These are phyloP conservation scores for Marchantia polymorpha DNA, from an alignment of 225 moss, liverwort and hornwort genomes.

Conservation along the genomic window DNA sequence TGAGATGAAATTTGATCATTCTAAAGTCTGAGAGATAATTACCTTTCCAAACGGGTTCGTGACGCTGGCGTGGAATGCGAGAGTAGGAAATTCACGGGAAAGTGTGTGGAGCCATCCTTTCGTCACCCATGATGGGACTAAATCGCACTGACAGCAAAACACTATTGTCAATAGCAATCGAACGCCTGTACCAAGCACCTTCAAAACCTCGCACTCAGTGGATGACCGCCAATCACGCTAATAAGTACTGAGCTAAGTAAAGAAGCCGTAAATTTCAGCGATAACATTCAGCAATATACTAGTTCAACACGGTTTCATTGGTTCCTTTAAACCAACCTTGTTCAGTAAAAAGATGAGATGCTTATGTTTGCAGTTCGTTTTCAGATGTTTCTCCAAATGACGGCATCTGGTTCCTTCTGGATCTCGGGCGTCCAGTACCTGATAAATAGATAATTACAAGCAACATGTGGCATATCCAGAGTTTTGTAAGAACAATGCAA, in stretches of 20 bases:
- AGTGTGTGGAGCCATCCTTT: slow-evolving; percentile 96
- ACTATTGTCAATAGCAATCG: neutral
- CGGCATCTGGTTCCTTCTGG: slow-evolving; percentile 90
- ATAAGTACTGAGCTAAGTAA: neutral
- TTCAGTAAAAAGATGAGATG: slow-evolving; percentile 89
- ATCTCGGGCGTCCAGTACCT: slow-evolving; percentile 96
- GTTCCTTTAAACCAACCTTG: slow-evolving; percentile 48
- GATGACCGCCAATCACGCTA: neutral
- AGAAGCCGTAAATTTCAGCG: neutral
- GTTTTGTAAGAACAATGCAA: too few relatives aligned
- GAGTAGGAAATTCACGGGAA: slow-evolving; percentile 89
- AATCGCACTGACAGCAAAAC: slow-evolving; percentile 67
- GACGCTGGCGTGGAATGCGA: slow-evolving; percentile 97
- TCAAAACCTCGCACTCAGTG: neutral
- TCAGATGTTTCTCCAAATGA: slow-evolving; percentile 90
- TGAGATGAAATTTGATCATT: neutral
- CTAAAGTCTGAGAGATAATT: neutral
- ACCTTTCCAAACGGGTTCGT: slow-evolving; percentile 99
- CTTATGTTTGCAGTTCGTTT: slow-evolving; percentile 96
- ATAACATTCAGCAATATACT: slow-evolving; percentile 69
- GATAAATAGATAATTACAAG: neutral
- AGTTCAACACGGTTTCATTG: slow-evolving; percentile 65
- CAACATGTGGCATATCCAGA: neutral
- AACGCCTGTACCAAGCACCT: neutral
- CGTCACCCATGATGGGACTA: slow-evolving; percentile 97